phyloP scores from a whole-genome alignment of 2,329 filamentous ascomycete species.

The Penicillium brasilianum region DNA sequence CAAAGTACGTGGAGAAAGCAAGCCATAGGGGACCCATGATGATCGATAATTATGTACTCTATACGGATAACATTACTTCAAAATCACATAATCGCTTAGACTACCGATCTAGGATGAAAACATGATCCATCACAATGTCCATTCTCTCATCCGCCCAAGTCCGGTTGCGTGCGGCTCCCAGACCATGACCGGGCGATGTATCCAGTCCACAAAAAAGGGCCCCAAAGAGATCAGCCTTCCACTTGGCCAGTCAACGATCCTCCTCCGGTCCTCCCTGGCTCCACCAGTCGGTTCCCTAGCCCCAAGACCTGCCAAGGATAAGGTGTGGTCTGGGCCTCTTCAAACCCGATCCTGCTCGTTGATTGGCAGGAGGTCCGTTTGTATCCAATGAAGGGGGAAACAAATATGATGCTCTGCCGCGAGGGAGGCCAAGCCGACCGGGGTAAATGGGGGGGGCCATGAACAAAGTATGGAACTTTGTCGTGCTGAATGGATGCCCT shows the following conservation, averaged over 20 bases:
- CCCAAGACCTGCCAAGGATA: constrained; percentile 18
- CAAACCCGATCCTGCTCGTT: not conserved
- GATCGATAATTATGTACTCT: no score
- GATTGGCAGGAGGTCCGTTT: not conserved
- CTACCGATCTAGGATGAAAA: not conserved
- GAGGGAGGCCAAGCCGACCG: constrained; percentile 1
- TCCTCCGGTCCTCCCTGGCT: not conserved
- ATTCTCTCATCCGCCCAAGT: not conserved
- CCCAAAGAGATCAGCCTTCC: not conserved
- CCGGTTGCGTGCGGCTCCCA: constrained; percentile 12
- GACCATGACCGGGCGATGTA: constrained; percentile 1
- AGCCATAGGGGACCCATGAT: no score
- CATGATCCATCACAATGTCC: constrained; percentile 5
- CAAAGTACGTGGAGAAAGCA: no score
- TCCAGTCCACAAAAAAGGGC: not conserved
- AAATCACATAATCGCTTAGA: not conserved
- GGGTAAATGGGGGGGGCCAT: not conserved
- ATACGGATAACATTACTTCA: no score
- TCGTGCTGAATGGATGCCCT: not conserved
- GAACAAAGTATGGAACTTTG: no score
- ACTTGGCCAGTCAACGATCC: not conserved
- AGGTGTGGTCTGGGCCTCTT: constrained; percentile 27
- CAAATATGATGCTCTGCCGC: no score
- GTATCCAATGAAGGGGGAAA: not conserved
- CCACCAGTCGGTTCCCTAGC: not conserved